Base-by-base conservation (phyloP, 345 rosid genomes). In the Trapa bicornis region DNA sequence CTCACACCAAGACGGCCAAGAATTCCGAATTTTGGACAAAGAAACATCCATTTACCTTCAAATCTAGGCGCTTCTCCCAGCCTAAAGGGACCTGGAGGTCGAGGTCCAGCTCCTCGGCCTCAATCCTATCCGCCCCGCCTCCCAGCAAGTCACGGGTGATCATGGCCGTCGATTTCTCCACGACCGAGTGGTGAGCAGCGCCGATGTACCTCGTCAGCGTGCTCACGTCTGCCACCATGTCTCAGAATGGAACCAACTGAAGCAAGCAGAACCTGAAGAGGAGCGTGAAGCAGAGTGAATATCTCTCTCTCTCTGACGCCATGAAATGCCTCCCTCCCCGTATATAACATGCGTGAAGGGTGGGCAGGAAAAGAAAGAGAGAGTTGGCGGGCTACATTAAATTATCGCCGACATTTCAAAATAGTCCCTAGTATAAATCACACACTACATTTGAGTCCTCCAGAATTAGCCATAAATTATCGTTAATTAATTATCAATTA, bases 51-150 rank as follows among this genome's bases (percentile, higher is more conserved):
- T 57, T 58, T 68, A 94, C 99, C 93, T 86, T 85, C 74, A 94
- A 80, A 47, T 94, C 97, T 37, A 94, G 87, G 6, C 93, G 89
- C 77, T 94, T 94, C 69, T 94, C 99, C 83, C 83, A 94, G 48
- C 99, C 97, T 12, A 50, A 56, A 12, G 99, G 99, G 22, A 89
- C 99, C 71, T 87, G 88, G 61, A 87, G 77, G 53, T 94, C 97
- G 29, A 94, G 89, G 84, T 94, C 96, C 67, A 89, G 83, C 74
- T 94, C 97, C 14, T 80, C 85, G n/a, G 82, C 81, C 60, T 83
- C 88, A 41, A 79, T 71, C 61, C 68, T 66, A 17, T 8, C 14
- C 16, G 68, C 57, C 1, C 33, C 66, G 37, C 78, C 75, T 32
- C 86, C 87, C 37, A 94, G 96, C 65, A 94, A 76, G 73, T 94